Evolutionary conservation across 2,329 filamentous ascomycete species (phyloP), one percentile per base, ranked within the genome.

Genomic region (Aschersonia sp.): DNA sequence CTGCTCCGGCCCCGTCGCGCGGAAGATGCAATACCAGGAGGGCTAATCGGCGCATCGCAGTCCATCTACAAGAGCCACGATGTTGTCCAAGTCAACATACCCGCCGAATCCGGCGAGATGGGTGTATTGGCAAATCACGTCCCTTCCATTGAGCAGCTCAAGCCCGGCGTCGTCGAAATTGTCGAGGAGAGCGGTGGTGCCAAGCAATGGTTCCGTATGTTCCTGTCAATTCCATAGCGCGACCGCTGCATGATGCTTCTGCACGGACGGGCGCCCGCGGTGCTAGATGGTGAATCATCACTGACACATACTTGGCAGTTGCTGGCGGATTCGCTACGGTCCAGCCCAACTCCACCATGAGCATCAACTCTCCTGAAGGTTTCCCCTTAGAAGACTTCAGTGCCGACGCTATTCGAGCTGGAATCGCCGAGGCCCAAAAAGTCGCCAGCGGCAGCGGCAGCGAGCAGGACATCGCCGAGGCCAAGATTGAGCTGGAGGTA

Each of bases 181-280:
- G 80, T 97, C 58, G 90, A 97, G 77, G 92, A 98, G 79, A 79
- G 73, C 63, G 86, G 87, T 63, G 76, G 75, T 64, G 74, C 68
- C 85, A 98, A 98, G 81, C 87, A 94, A 72, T 98, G 92, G 76
- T 98, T 98, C 84, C 79, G 89, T 95, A 86, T 60, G 87, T 81
- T 31, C 14, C 10, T 30, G 8, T 8, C 46, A 5, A 44, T 29
- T 2, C 5, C 12, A 40, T 35, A n/a, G 11, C 9, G 9, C 14
- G 10, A 11, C 4, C 4, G 7, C 33, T 2, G 33, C 11, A 8
- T 37, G 2, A 37, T 37, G 33, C 7, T 11, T 11, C 11, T 37
- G n/a, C 9, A n/a, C 29, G 5, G 11, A 9, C n/a, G 11, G 33
- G 9, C 30, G 42, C 30, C 29, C 32, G 5, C 0, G 30, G 29